Evolutionary conservation across 2,329 filamentous ascomycete species (phyloP).

Genomic region (Clonostachys chloroleuca): DNA sequence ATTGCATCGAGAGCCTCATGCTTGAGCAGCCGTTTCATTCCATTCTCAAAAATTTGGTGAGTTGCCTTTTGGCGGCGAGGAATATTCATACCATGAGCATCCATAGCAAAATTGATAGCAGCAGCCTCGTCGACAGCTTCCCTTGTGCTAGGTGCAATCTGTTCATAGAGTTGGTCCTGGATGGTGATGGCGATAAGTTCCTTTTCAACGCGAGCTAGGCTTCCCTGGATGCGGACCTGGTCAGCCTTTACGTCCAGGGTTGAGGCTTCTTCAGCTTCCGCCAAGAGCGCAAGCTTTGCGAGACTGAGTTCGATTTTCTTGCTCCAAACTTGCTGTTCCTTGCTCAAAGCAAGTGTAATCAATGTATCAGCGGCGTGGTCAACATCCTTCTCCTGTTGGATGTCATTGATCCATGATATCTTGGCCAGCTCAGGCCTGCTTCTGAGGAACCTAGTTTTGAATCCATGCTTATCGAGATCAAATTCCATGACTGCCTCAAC

Average conservation of each 20-base stretch:
- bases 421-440: constrained; percentile 68
- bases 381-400: constrained; percentile 72
- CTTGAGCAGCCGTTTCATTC: constrained; percentile 64
- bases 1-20: constrained; percentile 67
- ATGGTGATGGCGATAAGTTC: constrained; percentile 67
- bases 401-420: constrained; percentile 92
- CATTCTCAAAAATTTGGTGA: constrained; percentile 66
- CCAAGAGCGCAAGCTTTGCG: constrained; percentile 75
- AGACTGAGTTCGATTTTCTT: constrained; percentile 91
- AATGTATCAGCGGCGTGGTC: constrained; percentile 68
- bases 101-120: constrained; percentile 71
- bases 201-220: constrained; percentile 51
- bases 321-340: constrained; percentile 81
- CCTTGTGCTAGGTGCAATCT: constrained; percentile 62
- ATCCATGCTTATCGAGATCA: constrained; percentile 60
- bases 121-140: constrained; percentile 76
- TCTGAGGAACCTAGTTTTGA: constrained; percentile 75
- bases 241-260: constrained; percentile 30
- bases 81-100: constrained; percentile 54
- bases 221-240: constrained; percentile 30
- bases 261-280: constrained; percentile 39
- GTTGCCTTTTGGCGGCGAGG: constrained; percentile 61
- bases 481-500: constrained; percentile 68
- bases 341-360: constrained; percentile 61
- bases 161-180: constrained; percentile 74